phyloP scores from a whole-genome alignment of 1,139 yeast genomes.

The Suhomyces terraborum region DNA sequence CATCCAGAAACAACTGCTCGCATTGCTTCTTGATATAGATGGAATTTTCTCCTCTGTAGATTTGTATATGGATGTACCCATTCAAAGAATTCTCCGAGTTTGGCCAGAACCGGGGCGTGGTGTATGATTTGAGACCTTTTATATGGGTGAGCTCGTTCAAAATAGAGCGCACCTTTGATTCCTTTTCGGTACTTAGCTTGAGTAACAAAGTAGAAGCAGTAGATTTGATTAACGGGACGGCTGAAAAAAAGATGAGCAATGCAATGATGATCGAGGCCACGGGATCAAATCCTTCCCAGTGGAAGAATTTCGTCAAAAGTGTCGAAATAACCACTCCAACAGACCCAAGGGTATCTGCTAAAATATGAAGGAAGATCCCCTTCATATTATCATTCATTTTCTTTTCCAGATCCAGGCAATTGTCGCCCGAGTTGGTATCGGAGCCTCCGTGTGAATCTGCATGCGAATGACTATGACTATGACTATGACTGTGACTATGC shows the following conservation, averaged over 20 bases:
- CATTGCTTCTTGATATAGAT: constrained; percentile 62
- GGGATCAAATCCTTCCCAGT: constrained; percentile 80
- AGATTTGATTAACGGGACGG: constrained; percentile 79
- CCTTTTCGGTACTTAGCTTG: constrained; percentile 55
- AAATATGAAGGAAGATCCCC: constrained; percentile 88
- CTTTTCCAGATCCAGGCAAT: neutral
- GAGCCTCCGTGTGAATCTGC: constrained; percentile 12
- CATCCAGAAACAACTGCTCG: constrained; percentile 42
- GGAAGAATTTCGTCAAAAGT: constrained; percentile 56
- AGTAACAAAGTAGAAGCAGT: constrained; percentile 76
- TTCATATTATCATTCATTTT: constrained; percentile 80
- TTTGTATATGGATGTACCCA: constrained; percentile 71
- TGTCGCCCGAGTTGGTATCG: constrained; percentile 18
- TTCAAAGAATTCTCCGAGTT: constrained; percentile 44
- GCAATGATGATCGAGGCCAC: constrained; percentile 89
- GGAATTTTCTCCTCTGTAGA: constrained; percentile 66
- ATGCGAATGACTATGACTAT: constrained; percentile 5
- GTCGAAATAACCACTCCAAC: constrained; percentile 95
- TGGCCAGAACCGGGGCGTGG: constrained; percentile 93
- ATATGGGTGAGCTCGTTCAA: constrained; percentile 67
- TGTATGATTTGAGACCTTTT: constrained; percentile 80
- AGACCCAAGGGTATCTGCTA: constrained; percentile 96
- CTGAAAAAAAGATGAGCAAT: constrained; percentile 71
- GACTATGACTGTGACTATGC: constrained; percentile 19
- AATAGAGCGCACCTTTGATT: constrained; percentile 60